Base-by-base conservation (phyloP, 2,329 filamentous ascomycete genomes). In the Neonectria faginata region DNA sequence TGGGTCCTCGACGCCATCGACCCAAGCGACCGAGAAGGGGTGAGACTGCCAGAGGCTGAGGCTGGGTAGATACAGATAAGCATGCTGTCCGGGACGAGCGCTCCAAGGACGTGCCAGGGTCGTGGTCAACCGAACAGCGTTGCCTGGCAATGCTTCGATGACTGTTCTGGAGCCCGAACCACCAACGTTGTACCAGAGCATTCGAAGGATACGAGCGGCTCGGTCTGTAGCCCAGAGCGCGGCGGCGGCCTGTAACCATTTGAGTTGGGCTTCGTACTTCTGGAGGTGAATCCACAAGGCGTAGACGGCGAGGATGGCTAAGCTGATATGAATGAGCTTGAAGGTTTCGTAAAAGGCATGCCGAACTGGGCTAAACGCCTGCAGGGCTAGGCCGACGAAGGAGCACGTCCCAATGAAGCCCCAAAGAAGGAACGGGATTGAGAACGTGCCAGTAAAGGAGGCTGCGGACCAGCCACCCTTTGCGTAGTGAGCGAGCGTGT, bases 341-440 rank as follows among this genome's bases (percentile, higher is more conserved):
- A 94, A 94, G 2, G 85, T 87, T 78, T 94, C 92, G 77, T 94
- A 94, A 75, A 91, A 93, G 16, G 92, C 91, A 75, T 94, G 92
- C 61, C 92, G 86, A 29, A 93, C 79, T 56, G 90, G 84, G 51
- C 91, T 92, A 48, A 87, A 85, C 0, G 92, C 91, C 71, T 93
- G 91, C 60, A 94, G 79, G 44, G 87, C 78, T 57, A 94, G 85
- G 66, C 84, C 84, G 14, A 89, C 78, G 64, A 93, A 88, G 0
- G 89, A 86, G 65, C 83, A 79, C 8, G 85, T 87, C 47, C 83
- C 89, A 65, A 92, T 83, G 60, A 91, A 88, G 8, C 91, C 91
- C 55, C 81, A 89, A 68, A 88, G 74, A 70, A 91, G 81, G 71
- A 87, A 86, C 2, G 79, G 75, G 55, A 75, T 81, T 72, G 65